Percentiles rank a stretch among this genome's conserved stretches.
phyloP scores from a whole-genome alignment of 495 filamentous ascomycete genomes.

The Trichoderma orchidacearum region DNA sequence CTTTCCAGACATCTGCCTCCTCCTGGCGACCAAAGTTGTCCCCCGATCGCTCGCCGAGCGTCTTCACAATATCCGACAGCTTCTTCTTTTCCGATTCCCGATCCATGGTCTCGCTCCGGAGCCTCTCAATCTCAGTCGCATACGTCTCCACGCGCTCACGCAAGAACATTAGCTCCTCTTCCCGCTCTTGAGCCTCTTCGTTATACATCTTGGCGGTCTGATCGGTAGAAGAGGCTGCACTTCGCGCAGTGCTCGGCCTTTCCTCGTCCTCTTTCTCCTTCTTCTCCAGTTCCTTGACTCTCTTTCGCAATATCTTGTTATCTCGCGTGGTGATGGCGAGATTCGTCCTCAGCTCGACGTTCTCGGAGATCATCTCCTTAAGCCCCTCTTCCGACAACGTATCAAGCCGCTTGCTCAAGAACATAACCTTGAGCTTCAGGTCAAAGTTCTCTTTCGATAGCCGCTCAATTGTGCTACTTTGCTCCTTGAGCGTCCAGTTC shows the following conservation, averaged over 20 bases:
- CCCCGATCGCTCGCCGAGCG: conserved; percentile 48
- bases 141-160: conserved; percentile 74
- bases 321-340: conserved; percentile 80
- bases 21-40: conserved; percentile 66
- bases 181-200: conserved; percentile 54
- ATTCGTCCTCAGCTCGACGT: conserved; percentile 85
- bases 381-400: conserved; percentile 91
- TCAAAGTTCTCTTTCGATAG: conserved; percentile 96
- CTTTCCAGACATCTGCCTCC: conserved; percentile 87
- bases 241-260: conserved; percentile 38
- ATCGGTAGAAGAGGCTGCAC: conserved; percentile 35
- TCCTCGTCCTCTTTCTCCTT: conserved; percentile 61
- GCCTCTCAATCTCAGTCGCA: conserved; percentile 66
- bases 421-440: conserved; percentile 94
- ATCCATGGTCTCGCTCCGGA: conserved; percentile 59
- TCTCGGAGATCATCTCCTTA: conserved; percentile 94
- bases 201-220: conserved; percentile 26
- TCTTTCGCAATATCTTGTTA: conserved; percentile 63
- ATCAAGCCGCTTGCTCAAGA: conserved; percentile 83
- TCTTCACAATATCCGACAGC: conserved; percentile 64
- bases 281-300: conserved; percentile 75
- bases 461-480: conserved; percentile 90
- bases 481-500: conserved; percentile 88
- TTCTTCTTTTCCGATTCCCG: conserved; percentile 71
- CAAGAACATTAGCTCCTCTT: conserved; percentile 73